phyloP scores from a whole-genome alignment of 2,329 filamentous ascomycete genomes.

The Epichloe gansuensis region DNA sequence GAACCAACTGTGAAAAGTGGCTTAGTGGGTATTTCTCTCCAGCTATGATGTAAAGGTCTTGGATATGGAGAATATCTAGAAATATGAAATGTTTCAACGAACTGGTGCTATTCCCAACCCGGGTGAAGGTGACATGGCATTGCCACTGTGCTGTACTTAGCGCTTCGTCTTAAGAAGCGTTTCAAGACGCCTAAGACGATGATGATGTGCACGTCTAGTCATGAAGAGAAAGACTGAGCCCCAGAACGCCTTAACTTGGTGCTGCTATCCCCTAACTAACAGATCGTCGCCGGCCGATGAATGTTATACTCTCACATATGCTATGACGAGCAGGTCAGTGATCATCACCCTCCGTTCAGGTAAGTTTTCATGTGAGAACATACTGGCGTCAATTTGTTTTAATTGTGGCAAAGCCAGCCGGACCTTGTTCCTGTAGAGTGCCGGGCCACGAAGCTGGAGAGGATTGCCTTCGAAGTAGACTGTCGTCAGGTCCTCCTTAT shows the following conservation, averaged over 20 bases:
- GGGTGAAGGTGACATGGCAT: background rate
- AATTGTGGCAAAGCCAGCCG: constrained; percentile 76
- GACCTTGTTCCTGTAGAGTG: constrained; percentile 89
- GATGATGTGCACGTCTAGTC: background rate
- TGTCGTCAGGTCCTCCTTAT: constrained; percentile 71
- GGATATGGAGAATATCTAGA: background rate
- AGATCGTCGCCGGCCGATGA: background rate
- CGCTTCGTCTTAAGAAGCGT: background rate
- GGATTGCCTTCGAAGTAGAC: constrained; percentile 97
- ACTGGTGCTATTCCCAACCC: background rate
- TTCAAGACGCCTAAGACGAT: background rate
- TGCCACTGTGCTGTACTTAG: background rate
- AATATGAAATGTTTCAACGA: background rate
- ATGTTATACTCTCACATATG: constrained; percentile 6
- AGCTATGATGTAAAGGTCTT: background rate
- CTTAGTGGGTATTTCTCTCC: background rate
- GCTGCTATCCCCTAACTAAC: background rate
- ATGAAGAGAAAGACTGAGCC: background rate
- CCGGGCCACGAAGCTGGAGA: constrained; percentile 65
- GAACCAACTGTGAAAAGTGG: background rate
- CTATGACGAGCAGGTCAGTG: constrained; percentile 2
- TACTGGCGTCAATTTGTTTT: constrained; percentile 92
- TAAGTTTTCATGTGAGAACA: constrained; percentile 31
- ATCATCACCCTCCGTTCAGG: background rate
- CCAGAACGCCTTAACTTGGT: background rate